Percentiles rank a stretch among this genome's conserved stretches.
Conservation (phyloP, 2,329 filamentous ascomycete species). For the Bipolaris bicolor region DNA sequence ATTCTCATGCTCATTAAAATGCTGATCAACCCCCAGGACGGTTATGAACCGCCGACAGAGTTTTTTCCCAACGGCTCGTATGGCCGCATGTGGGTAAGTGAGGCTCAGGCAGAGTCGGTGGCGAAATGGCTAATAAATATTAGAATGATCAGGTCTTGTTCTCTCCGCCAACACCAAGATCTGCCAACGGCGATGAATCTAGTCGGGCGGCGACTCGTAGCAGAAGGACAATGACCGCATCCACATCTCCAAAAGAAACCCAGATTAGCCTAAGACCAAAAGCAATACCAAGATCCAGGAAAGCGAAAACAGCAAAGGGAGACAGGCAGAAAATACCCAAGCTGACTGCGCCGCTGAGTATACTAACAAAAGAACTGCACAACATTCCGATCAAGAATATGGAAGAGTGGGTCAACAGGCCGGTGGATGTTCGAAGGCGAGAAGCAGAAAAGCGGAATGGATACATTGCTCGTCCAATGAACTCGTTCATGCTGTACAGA, state of each 20-base stretch:
- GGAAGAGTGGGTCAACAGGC: conserved; percentile 76
- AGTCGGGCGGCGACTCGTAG: conserved; percentile 50
- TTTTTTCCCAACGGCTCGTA: conserved; percentile 40
- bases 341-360: conserved; percentile 71
- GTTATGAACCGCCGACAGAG: conserved; percentile 35
- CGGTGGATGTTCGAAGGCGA: conserved; percentile 66
- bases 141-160: conserved; percentile 38
- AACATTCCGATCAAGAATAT: conserved; percentile 76
- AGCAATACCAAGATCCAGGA: conserved; percentile 49
- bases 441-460: conserved; percentile 76
- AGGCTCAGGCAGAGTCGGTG: background rate
- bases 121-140: conserved; percentile 23
- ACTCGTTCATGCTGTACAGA: conserved; percentile 97
- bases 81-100: conserved; percentile 35
- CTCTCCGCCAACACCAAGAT: conserved; percentile 54
- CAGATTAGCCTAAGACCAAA: conserved; percentile 36
- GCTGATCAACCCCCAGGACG: conserved; percentile 38
- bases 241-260: conserved; percentile 31
- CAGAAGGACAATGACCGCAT: conserved; percentile 30
- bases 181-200: conserved; percentile 50
- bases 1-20: conserved; percentile 12
- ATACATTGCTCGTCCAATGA: conserved; percentile 91
- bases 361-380: conserved; percentile 68
- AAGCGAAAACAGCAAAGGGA: conserved; percentile 52
- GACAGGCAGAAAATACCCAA: conserved; percentile 58